Percentiles rank a stretch among this genome's conserved stretches.
phyloP scores from a whole-genome alignment of 768 basidiomycete species.

The Arthromyces matolae region DNA sequence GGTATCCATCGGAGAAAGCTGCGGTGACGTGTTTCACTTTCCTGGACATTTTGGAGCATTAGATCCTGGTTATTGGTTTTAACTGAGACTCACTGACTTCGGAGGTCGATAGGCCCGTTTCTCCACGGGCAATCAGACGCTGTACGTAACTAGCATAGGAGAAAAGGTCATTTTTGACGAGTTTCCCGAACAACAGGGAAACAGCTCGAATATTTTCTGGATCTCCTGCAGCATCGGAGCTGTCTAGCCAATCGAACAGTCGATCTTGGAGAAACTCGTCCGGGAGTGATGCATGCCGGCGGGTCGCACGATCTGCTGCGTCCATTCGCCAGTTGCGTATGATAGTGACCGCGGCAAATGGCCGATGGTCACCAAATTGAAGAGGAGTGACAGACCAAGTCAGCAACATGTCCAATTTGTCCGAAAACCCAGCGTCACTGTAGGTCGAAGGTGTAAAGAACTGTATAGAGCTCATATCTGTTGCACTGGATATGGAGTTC shows the following conservation, averaged over 20 bases:
- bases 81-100: conserved; percentile 38
- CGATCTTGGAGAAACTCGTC: conserved; percentile 68
- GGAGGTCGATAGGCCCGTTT: conserved; percentile 50
- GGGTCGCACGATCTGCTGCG: conserved; percentile 57
- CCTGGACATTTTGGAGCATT: conserved; percentile 26
- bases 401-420: conserved; percentile 69
- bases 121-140: conserved; percentile 76
- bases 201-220: conserved; percentile 53
- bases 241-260: conserved; percentile 80
- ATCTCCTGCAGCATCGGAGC: conserved; percentile 57
- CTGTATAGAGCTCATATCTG: conserved; percentile 51
- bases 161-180: conserved; percentile 67
- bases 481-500: conserved; percentile 69
- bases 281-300: conserved; percentile 58
- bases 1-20: conserved; percentile 72
- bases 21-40: conserved; percentile 57
- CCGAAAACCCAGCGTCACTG: conserved; percentile 45
- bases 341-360: conserved; percentile 70
- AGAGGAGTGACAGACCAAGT: conserved; percentile 79
- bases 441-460: conserved; percentile 53
- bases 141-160: conserved; percentile 75
- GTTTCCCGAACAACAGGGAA: conserved; percentile 65
- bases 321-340: conserved; percentile 60
- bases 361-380: conserved; percentile 80
- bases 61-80: conserved; percentile 10